A percentile compares a stretch with the other conserved stretches of the same genome.
Conservation (phyloP, 1,284 basidiomycete species). For the Phylloboletellus chloephorus region DNA sequence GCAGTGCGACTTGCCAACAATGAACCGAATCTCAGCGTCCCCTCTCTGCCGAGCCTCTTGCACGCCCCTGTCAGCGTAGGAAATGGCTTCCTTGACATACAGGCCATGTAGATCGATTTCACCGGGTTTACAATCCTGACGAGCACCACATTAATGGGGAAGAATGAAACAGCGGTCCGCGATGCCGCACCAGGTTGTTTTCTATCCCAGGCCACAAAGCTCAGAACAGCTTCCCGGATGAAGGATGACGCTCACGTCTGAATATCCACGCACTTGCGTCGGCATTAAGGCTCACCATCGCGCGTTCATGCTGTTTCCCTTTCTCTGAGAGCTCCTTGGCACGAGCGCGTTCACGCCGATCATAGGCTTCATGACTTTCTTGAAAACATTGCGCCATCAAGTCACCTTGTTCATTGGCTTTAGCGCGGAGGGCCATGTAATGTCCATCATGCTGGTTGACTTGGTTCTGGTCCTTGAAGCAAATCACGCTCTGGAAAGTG, state of each 20-base stretch:
- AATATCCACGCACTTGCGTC: conserved; percentile 92
- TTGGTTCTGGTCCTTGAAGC: conserved; percentile 51
- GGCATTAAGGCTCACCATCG: conserved; percentile 79
- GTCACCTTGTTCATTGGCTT: conserved; percentile 71
- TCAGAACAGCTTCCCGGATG: neutral
- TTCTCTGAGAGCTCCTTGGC: conserved; percentile 83
- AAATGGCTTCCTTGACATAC: conserved; percentile 90
- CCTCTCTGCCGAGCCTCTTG: conserved; percentile 62
- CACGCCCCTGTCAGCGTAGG: conserved; percentile 64
- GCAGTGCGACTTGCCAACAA: conserved; percentile 64
- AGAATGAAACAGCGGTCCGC: neutral
- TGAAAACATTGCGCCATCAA: conserved; percentile 68
- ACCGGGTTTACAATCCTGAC: conserved; percentile 60
- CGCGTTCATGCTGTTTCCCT: conserved; percentile 76
- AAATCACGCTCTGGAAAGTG: neutral
- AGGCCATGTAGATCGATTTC: conserved; percentile 89
- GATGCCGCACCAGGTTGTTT: conserved; percentile 67
- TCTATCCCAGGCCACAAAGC: conserved; percentile 40
- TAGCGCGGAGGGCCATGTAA: conserved; percentile 64
- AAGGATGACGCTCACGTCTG: conserved; percentile 43
- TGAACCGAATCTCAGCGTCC: conserved; percentile 70
- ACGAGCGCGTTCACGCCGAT: conserved; percentile 63
- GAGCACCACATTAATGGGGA: neutral
- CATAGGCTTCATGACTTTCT: conserved; percentile 64
- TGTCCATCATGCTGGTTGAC: conserved; percentile 66